These are phyloP conservation scores for Cadophora sp. DNA, from an alignment of 2,329 filamentous ascomycete genomes.

Conservation along the genomic window DNA sequence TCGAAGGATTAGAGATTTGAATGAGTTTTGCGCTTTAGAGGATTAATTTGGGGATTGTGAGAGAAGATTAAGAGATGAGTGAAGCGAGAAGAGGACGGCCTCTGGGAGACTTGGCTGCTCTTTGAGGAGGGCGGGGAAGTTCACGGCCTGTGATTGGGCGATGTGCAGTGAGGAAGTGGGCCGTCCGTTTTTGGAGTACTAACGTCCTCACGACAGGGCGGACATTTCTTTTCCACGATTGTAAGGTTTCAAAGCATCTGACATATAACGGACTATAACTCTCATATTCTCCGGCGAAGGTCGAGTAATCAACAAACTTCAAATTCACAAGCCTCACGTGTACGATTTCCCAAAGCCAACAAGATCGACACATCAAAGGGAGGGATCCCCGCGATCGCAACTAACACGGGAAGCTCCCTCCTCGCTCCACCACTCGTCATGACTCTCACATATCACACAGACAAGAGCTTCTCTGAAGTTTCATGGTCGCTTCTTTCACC, in stretches of 20 bases:
- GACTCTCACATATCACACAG: not conserved
- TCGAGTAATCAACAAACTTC: not conserved
- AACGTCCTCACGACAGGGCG: not conserved
- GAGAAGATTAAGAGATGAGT: not conserved
- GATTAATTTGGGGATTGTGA: not conserved
- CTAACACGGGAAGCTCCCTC: conserved; percentile 19
- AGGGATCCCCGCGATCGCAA: conserved; percentile 24
- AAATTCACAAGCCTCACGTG: not conserved
- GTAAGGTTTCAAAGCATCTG: no score
- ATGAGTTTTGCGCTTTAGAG: not conserved
- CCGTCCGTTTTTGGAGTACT: not conserved
- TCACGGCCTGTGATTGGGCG: conserved; percentile 6
- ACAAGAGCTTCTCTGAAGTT: not conserved
- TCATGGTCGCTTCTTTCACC: not conserved
- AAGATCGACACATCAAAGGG: conserved; percentile 5
- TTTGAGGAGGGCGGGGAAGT: not conserved
- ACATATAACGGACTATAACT: no score
- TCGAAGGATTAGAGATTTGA: not conserved
- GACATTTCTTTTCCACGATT: no score
- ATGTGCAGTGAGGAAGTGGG: not conserved
- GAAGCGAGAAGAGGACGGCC: not conserved
- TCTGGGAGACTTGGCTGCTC: not conserved
- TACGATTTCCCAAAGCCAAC: not conserved
- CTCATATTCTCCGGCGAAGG: not conserved
- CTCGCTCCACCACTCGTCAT: conserved; percentile 24